phyloP scores from a whole-genome alignment of 768 basidiomycete species.

The Tulasnella sp. region DNA sequence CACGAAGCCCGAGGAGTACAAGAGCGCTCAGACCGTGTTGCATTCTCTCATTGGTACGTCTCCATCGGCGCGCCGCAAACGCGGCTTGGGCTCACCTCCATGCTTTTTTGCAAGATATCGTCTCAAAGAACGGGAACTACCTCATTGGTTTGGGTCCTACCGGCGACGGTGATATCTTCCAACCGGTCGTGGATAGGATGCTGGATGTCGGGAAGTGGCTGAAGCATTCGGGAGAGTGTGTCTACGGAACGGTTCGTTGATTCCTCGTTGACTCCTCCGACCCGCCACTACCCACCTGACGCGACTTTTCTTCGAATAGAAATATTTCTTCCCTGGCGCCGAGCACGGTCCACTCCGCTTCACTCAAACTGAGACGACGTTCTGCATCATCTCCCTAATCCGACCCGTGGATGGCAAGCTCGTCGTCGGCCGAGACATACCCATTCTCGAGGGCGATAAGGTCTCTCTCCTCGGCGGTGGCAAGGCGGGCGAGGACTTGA shows the following conservation, averaged over 20 bases:
- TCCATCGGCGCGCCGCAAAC: neutral
- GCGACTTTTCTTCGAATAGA: conserved; percentile 41
- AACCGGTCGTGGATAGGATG: conserved; percentile 53
- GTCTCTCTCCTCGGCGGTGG: conserved; percentile 50
- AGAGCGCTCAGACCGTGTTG: conserved; percentile 54
- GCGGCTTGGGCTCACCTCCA: neutral
- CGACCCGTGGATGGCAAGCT: conserved; percentile 46
- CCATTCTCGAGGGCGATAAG: conserved; percentile 51
- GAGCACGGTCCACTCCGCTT: conserved; percentile 50
- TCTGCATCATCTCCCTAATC: conserved; percentile 55
- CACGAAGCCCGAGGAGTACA: conserved; percentile 50
- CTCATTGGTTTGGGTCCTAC: conserved; percentile 59
- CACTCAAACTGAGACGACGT: conserved; percentile 54
- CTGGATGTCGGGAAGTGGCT: conserved; percentile 59
- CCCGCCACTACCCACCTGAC: neutral
- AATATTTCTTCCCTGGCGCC: conserved; percentile 55
- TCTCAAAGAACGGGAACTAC: conserved; percentile 66
- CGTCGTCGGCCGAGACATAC: conserved; percentile 49
- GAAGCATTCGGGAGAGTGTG: conserved; percentile 54
- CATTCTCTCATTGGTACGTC: conserved; percentile 44
- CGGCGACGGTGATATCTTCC: conserved; percentile 58
- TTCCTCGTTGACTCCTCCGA: neutral
- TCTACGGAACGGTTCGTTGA: conserved; percentile 56
- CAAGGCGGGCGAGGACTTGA: conserved; percentile 37
- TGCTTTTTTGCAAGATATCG: conserved; percentile 54